A percentile compares a stretch with the other conserved stretches of the same genome.
Conservation (phyloP, 225 moss, liverwort and hornwort species). For the Pseudisothecium myosuroides region DNA sequence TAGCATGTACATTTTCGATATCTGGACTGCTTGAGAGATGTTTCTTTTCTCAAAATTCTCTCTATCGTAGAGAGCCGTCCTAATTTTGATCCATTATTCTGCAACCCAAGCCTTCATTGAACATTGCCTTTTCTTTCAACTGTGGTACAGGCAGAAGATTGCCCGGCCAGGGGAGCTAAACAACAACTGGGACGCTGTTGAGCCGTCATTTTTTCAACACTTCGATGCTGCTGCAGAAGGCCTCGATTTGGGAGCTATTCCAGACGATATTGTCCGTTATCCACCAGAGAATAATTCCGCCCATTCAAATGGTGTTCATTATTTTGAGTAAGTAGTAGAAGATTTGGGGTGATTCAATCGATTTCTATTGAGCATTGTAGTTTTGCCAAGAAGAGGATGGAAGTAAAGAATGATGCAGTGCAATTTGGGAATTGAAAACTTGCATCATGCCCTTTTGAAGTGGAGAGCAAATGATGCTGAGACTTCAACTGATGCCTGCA, state of each 20-base stretch:
- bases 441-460: not conserved
- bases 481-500: not conserved
- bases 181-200: conserved; percentile 60
- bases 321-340: conserved; percentile 15
- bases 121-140: not conserved
- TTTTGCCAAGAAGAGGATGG: not conserved
- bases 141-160: conserved; percentile 63
- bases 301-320: conserved; percentile 9
- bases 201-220: conserved; percentile 80
- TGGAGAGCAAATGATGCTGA: not conserved
- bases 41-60: not conserved
- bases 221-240: conserved; percentile 64
- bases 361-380: not conserved
- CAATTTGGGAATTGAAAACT: not conserved
- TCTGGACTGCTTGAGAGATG: not conserved
- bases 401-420: not conserved
- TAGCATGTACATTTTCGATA: not conserved
- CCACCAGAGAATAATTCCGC: conserved; percentile 27
- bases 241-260: conserved; percentile 39
- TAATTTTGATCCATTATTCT: not conserved
- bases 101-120: not conserved
- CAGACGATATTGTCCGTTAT: conserved; percentile 50
- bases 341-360: not conserved
- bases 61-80: not conserved
- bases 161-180: conserved; percentile 78